These are phyloP conservation scores for Logfia minima DNA, from an alignment of 129 eudicot genomes.

Conservation along the genomic window DNA sequence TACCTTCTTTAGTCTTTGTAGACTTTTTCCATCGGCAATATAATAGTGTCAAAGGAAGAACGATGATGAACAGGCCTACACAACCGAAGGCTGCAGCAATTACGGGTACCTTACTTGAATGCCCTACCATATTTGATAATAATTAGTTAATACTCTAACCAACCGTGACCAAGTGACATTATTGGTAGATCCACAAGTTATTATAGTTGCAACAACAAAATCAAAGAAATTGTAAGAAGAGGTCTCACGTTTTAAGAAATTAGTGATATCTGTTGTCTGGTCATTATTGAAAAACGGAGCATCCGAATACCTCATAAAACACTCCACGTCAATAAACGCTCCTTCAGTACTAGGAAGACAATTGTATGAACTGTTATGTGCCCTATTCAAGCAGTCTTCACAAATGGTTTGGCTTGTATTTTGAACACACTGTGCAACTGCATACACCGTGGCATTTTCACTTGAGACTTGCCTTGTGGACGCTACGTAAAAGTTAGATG, in stretches of 20 bases:
- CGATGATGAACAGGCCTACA: conserved; percentile 36
- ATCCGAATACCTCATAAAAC: conserved; percentile 59
- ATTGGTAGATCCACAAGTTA: background rate
- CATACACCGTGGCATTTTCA: conserved; percentile 39
- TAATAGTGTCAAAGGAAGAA: conserved; percentile 27
- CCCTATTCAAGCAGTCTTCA: conserved; percentile 45
- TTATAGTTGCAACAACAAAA: background rate
- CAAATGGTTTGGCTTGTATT: conserved; percentile 45
- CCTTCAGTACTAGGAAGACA: conserved; percentile 57
- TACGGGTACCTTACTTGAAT: conserved; percentile 36
- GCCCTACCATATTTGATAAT: conserved; percentile 29
- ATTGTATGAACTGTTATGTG: conserved; percentile 35
- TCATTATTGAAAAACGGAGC: conserved; percentile 36
- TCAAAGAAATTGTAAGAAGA: background rate
- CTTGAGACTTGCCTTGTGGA: conserved; percentile 32
- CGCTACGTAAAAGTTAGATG: conserved; percentile 46
- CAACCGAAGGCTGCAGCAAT: conserved; percentile 44
- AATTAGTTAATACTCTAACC: background rate
- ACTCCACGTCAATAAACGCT: conserved; percentile 43
- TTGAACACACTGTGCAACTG: conserved; percentile 47
- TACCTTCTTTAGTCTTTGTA: conserved; percentile 37
- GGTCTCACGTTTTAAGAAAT: conserved; percentile 45
- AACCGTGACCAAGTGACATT: background rate
- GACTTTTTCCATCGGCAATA: conserved; percentile 30
- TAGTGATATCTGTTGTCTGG: conserved; percentile 36